Base-by-base conservation (phyloP, 306 rosid genomes). In the Spatholobus suberectus region DNA sequence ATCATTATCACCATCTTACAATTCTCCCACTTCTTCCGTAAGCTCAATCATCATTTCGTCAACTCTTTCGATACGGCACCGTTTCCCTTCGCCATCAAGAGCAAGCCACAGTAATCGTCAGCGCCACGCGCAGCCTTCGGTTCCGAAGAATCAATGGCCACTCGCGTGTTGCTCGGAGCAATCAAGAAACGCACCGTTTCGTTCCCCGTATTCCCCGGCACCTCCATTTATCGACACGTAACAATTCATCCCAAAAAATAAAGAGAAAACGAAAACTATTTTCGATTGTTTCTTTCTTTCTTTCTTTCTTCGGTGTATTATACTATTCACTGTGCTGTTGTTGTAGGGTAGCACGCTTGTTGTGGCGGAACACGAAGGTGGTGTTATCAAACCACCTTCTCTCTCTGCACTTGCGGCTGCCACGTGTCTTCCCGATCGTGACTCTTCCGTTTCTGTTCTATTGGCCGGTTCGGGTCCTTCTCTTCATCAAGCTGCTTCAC, bases 401-500 rank as follows among this genome's bases (percentile, higher is more conserved):
- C 80, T 93, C 67, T 90, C 94, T 32, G 98, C 98, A 24, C 86
- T 95, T 11, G 82, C 73, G 49, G 99, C 98, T 77, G 97, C 98
- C 23, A 84, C 80, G 46, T 91, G 86, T 37, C 80, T 95, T 26
- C 58, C 90, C 70, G 79, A 77, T n/a, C 88, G 81, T 40, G 79
- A 78, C 41, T 89, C 87, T 57, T 86, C 94, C 24, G 83, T 95
- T 82, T 89, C 99, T 0, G 32, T 95, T 58, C 92, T 93, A 5
- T 86, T 95, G 85, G 97, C 99, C 14, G 99, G 99, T 29, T 91
- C 92, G 0, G 98, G 97, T 75, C 83, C 97, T 85, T 85, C 89
- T 43, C 92, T 95, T 26, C 92, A 85, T 29, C 89, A 93, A 74
- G 97, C 98, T 76, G 98, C 98, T 38, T 83, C 87, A 0, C 82